Conservation (phyloP, 1,139 yeast genomes). For the Scheffersomyces cryptocercus region DNA sequence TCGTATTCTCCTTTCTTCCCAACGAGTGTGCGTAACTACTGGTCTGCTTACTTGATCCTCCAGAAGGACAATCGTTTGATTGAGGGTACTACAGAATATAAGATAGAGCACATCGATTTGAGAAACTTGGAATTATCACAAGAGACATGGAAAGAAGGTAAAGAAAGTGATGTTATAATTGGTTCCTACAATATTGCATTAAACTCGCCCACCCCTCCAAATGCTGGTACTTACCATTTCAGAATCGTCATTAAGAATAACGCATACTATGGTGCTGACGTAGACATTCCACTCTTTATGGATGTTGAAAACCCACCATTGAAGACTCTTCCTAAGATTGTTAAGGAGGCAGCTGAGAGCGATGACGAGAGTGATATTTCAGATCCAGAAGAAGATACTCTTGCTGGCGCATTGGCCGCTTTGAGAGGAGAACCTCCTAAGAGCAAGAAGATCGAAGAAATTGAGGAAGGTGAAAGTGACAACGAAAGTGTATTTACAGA, state of each 20-base stretch:
- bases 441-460: constrained; percentile 23
- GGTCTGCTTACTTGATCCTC: constrained; percentile 67
- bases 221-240: constrained; percentile 62
- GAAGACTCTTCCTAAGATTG: constrained; percentile 10
- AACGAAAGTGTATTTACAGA: constrained; percentile 47
- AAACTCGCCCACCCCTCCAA: constrained; percentile 69
- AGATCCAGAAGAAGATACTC: constrained; percentile 63
- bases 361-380: constrained; percentile 58
- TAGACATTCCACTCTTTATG: constrained; percentile 67
- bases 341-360: constrained; percentile 25
- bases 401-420: constrained; percentile 67
- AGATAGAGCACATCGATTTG: constrained; percentile 54
- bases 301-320: constrained; percentile 55
- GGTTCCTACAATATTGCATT: constrained; percentile 77
- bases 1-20: constrained; percentile 81
- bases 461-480: constrained; percentile 36
- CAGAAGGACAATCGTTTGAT: constrained; percentile 80
- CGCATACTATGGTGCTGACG: constrained; percentile 70
- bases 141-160: constrained; percentile 48
- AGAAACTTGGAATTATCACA: constrained; percentile 56
- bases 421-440: constrained; percentile 53
- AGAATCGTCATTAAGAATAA: constrained; percentile 64
- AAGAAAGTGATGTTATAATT: constrained; percentile 51
- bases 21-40: constrained; percentile 45
- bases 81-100: constrained; percentile 59